Percentiles rank a stretch among this genome's conserved stretches.
Conservation (phyloP, 2,329 filamentous ascomycete genomes). For the Dichotomopilus funicola region DNA sequence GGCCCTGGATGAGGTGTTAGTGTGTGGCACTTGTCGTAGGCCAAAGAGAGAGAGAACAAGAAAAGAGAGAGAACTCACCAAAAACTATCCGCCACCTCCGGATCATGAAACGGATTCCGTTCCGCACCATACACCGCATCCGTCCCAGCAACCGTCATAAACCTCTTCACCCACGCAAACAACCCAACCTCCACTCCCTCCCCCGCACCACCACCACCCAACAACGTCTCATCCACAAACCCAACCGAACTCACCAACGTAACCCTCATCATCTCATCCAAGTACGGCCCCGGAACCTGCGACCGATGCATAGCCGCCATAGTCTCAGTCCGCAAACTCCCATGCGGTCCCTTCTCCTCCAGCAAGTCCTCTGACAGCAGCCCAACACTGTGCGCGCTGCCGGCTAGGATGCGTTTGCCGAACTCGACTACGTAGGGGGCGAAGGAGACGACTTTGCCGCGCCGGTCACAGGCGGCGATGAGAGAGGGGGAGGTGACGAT, state of each 20-base stretch:
- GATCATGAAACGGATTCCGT: neutral
- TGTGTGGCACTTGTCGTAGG: neutral
- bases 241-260: neutral
- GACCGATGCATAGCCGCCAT: neutral
- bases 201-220: neutral
- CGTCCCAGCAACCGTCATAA: neutral
- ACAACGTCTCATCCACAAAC: neutral
- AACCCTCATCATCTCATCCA: neutral
- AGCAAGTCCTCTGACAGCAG: neutral
- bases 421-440: constrained; percentile 1
- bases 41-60: neutral
- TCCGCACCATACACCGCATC: neutral
- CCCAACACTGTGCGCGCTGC: neutral
- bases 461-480: neutral
- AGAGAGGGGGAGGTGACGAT: neutral
- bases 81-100: neutral
- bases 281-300: neutral
- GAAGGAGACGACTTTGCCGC: neutral
- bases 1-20: neutral
- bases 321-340: neutral
- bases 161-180: neutral
- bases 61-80: neutral
- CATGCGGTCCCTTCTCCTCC: neutral
- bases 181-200: neutral
- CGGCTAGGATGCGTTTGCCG: neutral